Base-by-base conservation (phyloP, 2,329 filamentous ascomycete genomes). In the Torrubiellomyces zombiae region DNA sequence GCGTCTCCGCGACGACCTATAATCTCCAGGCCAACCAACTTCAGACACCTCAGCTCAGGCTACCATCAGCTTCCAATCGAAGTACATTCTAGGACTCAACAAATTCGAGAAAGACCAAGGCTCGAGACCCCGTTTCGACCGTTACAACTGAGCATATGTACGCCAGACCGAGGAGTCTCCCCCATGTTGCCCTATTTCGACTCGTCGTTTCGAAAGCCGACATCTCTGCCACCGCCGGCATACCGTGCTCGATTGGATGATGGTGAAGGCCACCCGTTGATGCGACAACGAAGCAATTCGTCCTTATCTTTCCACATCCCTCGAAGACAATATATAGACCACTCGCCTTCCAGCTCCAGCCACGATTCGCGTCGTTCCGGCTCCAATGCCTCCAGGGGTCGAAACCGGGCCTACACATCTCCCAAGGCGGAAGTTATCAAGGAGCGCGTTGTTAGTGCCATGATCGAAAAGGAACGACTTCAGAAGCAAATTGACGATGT, bases 21-120 rank as follows among this genome's bases (percentile, higher is more conserved):
- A 31, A 74, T 75, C 38, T 71, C 67, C 20, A 54, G 54, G 12
- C 69, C 69, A 4, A 59, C 59, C 23, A 55, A 74, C 42, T 75
- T 75, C 38, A 62, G 60, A 23, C 69, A 74, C 48, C 36, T 74
- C 24, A 49, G 61, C 27, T 62, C 60, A 11, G 54, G 52, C 23
- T 48, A 56, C n/a, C 51, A 51, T 28, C 51, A 55, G 23, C 48
- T 53, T 25, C 43, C 48, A 14, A 14, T 23, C 15, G 31, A 23
- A 3, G 21, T 21, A n/a, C 23, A 21, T n/a, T 18, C 26, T n/a
- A 21, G 24, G 18, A 28, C 21, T 14, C 33, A 32, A 8, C 26
- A 28, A 23, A 7, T 13, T 10, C 14, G 21, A 15, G 14, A 20
- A 13, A 14, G 17, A 14, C 7, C 37, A 18, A 40, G 40, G 12